Percentiles rank a stretch among this genome's conserved stretches.
Conservation (phyloP, 352 stramenopile species). For the Globisporangium barbulae region DNA sequence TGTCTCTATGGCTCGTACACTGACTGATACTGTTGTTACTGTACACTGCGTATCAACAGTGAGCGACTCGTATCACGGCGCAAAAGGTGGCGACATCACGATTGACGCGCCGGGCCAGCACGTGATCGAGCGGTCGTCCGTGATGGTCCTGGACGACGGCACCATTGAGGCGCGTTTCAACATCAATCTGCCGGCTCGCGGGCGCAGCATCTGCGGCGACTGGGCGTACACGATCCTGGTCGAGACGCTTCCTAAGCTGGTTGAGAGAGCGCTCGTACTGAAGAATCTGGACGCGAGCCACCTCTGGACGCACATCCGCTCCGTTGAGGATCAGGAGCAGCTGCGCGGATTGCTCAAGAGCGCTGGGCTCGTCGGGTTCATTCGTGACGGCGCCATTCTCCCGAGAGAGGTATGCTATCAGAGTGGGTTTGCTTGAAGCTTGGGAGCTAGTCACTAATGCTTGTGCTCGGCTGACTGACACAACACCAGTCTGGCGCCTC, state of each 20-base stretch:
- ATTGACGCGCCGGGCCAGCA: slow-evolving; percentile 93
- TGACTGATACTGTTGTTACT: slow-evolving; percentile 3
- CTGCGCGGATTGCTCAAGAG: slow-evolving; percentile 82
- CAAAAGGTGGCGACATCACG: slow-evolving; percentile 93
- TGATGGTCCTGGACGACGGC: slow-evolving; percentile 75
- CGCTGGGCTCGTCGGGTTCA: slow-evolving; percentile 89
- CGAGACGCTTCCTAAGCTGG: slow-evolving; percentile 83
- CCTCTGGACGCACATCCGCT: slow-evolving; percentile 87
- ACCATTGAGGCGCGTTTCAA: slow-evolving; percentile 93
- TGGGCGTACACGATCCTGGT: slow-evolving; percentile 92
- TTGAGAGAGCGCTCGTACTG: slow-evolving; percentile 79
- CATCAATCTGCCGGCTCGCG: slow-evolving; percentile 93
- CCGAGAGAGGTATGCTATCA: slow-evolving; percentile 54
- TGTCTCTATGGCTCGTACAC: background rate
- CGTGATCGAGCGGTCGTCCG: slow-evolving; percentile 91
- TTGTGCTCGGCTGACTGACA: background rate
- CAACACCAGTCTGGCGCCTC: slow-evolving; percentile 44
- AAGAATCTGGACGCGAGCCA: slow-evolving; percentile 57
- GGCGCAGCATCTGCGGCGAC: slow-evolving; percentile 92
- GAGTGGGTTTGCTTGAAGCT: background rate
- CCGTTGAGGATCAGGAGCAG: slow-evolving; percentile 91
- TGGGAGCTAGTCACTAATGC: background rate
- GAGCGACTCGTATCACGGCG: slow-evolving; percentile 79
- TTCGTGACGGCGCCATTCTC: slow-evolving; percentile 91
- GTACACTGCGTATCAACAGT: slow-evolving; percentile 9